Conservation (phyloP, 345 rosid genomes). For the Arabidopsis suecica region DNA sequence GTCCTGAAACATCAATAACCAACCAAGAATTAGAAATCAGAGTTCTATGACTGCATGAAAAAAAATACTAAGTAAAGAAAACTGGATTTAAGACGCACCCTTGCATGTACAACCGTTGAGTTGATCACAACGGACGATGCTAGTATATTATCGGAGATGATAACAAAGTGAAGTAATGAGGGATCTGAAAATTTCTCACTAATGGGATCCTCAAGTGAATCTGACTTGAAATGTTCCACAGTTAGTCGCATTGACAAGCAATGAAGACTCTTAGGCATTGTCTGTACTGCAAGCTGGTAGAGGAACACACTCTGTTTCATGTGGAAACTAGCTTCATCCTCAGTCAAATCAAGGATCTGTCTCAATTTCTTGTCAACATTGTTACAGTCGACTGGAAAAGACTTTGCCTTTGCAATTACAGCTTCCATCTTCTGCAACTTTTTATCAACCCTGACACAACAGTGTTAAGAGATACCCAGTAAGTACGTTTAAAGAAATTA, state of each 20-base stretch:
- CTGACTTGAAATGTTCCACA: slow-evolving; percentile 77
- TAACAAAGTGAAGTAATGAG: slow-evolving; percentile 66
- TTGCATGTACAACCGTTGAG: slow-evolving; percentile 76
- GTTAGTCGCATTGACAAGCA: slow-evolving; percentile 91
- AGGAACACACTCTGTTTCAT: slow-evolving; percentile 81
- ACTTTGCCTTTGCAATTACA: slow-evolving; percentile 73
- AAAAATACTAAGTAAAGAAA: slow-evolving; percentile 27
- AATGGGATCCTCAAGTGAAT: slow-evolving; percentile 45
- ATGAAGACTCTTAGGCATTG: slow-evolving; percentile 94
- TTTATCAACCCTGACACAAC: slow-evolving; percentile 62
- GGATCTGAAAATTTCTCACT: slow-evolving; percentile 71
- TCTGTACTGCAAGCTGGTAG: slow-evolving; percentile 87
- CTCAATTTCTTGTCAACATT: slow-evolving; percentile 93
- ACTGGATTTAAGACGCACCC: slow-evolving; percentile 49
- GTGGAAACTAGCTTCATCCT: slow-evolving; percentile 92
- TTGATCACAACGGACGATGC: slow-evolving; percentile 92
- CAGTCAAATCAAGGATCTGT: slow-evolving; percentile 87
- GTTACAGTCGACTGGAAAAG: slow-evolving; percentile 73
- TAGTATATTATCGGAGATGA: slow-evolving; percentile 81
- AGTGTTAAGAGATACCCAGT: slow-evolving; percentile 18
- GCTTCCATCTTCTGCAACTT: slow-evolving; percentile 71
- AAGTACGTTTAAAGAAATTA: slow-evolving; percentile 20
- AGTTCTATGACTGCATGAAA: slow-evolving; percentile 6
- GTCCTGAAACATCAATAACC: slow-evolving; percentile 67
- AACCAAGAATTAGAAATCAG: slow-evolving; percentile 33